Base-by-base conservation (phyloP, 2,329 filamentous ascomycete species). In the Phoma sp. region DNA sequence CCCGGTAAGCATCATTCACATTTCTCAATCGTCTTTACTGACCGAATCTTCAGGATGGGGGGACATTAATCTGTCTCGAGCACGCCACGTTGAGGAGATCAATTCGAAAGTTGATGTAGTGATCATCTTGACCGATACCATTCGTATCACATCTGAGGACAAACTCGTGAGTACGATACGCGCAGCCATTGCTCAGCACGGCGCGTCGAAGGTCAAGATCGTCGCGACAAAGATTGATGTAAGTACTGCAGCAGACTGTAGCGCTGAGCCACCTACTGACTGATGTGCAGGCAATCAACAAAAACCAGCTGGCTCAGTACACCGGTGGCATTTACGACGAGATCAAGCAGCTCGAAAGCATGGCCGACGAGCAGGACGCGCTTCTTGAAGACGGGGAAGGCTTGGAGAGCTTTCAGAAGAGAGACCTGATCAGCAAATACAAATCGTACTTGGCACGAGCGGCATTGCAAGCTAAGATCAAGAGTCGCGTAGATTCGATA, bases 221-320 rank as follows among this genome's bases (percentile, higher is more conserved):
- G 52, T 67, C 0, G 57, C 63, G 0, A 69, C 66, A 0, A 67
- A 69, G 43, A 65, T 67, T 24, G 66, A 69, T 51, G 62, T 67
- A 47, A 47, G 65, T 59, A n/a, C 2, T 18, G 4, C 7, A 6
- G 4, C 0, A 14, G 8, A 8, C 13, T 18, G 6, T 5, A 27
- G 22, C 29, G 9, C 13, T 37, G 4, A 4, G 8, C 3, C 22
- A n/a, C 4, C 14, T 5, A 7, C 13, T 30, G 23, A 39, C 5
- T 14, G 14, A 11, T n/a, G 9, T n/a, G 22, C 30, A 59, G 55
- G 40, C 43, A 2, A 27, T 60, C 13, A 55, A 48, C 25, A 33
- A 14, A 0, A 55, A 60, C 29, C 46, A 64, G 27, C 30, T 64
- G 1, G 35, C 32, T 1, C 50, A 58, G 13, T 64, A 51, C 29